phyloP scores from a whole-genome alignment of 148 eudicot species.

The Diospyros lotus region DNA sequence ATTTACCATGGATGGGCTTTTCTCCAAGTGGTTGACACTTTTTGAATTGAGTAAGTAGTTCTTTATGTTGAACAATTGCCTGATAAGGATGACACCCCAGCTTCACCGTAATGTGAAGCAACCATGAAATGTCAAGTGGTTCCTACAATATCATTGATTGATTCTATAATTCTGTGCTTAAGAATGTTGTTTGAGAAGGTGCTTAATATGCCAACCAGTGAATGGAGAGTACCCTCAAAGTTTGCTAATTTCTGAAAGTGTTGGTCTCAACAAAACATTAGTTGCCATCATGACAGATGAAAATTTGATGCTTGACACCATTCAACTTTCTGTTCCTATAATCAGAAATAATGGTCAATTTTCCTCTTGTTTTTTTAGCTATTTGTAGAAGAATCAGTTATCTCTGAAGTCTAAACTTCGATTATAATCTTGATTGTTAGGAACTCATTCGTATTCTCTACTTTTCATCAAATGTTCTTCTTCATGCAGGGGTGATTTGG shows the following conservation, averaged over 20 bases:
- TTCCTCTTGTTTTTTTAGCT: neutral
- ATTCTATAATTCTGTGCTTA: neutral
- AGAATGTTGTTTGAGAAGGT: neutral
- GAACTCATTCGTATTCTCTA: neutral
- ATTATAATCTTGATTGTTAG: neutral
- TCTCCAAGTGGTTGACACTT: neutral
- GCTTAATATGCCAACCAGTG: neutral
- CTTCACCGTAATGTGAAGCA: neutral
- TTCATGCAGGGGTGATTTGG: constrained; percentile 75
- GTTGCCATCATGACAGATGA: neutral
- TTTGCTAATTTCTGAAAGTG: neutral
- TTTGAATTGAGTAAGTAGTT: neutral
- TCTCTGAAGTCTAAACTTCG: neutral
- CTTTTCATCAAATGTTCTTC: neutral
- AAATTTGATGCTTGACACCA: neutral
- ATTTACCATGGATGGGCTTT: neutral
- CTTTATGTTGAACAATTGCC: neutral
- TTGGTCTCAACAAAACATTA: neutral
- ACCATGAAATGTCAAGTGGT: neutral
- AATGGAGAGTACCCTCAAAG: neutral
- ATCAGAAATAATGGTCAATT: neutral
- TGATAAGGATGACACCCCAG: neutral
- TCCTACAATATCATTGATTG: neutral
- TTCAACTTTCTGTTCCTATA: neutral
- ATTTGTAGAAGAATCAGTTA: neutral